These are phyloP conservation scores for Penicillium sp. DNA, from an alignment of 2,329 filamentous ascomycete species.

Conservation along the genomic window DNA sequence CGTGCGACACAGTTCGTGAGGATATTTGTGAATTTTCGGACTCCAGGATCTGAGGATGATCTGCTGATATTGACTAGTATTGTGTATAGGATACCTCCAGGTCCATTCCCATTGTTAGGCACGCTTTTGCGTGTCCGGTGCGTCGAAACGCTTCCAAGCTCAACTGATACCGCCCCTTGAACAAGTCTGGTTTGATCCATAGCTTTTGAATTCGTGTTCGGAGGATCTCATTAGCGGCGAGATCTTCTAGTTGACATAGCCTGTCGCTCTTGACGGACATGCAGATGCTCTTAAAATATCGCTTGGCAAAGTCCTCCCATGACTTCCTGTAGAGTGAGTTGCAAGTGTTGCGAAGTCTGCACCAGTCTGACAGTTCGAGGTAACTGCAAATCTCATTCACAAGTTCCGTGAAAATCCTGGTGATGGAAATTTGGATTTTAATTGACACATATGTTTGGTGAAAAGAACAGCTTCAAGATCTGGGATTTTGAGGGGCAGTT, in stretches of 20 bases:
- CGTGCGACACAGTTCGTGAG: neutral
- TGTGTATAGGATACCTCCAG: neutral
- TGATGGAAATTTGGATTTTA: neutral
- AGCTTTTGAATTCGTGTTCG: neutral
- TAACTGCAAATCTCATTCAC: neutral
- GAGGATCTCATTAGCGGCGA: neutral
- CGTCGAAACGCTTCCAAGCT: neutral
- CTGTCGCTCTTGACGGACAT: neutral
- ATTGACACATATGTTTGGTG: neutral
- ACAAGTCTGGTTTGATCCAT: neutral
- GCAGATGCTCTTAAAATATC: neutral
- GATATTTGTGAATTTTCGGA: neutral
- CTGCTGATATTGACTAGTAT: neutral
- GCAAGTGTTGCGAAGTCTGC: neutral
- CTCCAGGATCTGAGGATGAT: neutral
- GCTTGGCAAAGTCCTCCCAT: neutral
- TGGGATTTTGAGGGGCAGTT: neutral
- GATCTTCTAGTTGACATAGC: neutral
- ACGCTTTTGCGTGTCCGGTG: neutral
- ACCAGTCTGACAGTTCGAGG: neutral
- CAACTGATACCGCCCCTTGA: neutral
- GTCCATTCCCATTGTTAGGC: no score
- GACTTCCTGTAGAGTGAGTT: neutral
- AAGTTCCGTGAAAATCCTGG: neutral
- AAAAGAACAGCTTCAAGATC: neutral